Evolutionary conservation across 202 grass and related monocot genomes (phyloP).

Genomic region (Sporobolus alterniflorus): DNA sequence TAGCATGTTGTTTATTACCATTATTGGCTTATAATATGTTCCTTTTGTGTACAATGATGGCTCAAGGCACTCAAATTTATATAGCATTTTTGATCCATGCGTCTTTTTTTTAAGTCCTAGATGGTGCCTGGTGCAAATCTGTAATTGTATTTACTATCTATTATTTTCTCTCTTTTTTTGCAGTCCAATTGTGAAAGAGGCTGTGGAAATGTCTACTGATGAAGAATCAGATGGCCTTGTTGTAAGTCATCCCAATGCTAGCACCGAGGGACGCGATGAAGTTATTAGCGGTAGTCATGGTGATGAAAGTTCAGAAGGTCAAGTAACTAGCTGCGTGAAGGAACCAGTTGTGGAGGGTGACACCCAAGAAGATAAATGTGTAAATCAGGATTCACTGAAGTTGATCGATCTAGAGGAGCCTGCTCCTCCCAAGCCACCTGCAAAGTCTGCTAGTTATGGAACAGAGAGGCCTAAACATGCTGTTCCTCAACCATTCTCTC

Average conservation of each 20-base stretch:
- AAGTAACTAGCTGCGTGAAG: constrained; percentile 33
- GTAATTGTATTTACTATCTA: constrained; percentile 36
- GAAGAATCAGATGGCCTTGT: constrained; percentile 66
- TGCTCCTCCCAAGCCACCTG: constrained; percentile 51
- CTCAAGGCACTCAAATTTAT: background rate
- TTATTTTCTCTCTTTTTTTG: constrained; percentile 31
- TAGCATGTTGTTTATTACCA: constrained; percentile 14
- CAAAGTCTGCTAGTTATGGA: constrained; percentile 58
- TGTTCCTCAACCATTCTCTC: constrained; percentile 68
- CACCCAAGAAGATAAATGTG: constrained; percentile 58
- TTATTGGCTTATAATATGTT: constrained; percentile 29
- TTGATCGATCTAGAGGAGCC: constrained; percentile 52
- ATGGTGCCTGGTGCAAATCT: background rate
- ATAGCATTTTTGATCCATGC: background rate
- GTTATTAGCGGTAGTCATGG: constrained; percentile 51
- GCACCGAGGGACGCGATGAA: constrained; percentile 38
- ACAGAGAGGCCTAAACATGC: constrained; percentile 51
- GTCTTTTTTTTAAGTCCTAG: constrained; percentile 10
- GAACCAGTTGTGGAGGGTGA: constrained; percentile 27
- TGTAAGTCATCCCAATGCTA: constrained; percentile 53
- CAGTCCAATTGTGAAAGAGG: constrained; percentile 74
- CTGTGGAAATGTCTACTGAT: constrained; percentile 57
- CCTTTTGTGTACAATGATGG: constrained; percentile 31
- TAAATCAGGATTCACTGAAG: constrained; percentile 59
- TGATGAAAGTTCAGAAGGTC: constrained; percentile 59